phyloP scores from a whole-genome alignment of 805 yeast species.

The Candida hungchunana region DNA sequence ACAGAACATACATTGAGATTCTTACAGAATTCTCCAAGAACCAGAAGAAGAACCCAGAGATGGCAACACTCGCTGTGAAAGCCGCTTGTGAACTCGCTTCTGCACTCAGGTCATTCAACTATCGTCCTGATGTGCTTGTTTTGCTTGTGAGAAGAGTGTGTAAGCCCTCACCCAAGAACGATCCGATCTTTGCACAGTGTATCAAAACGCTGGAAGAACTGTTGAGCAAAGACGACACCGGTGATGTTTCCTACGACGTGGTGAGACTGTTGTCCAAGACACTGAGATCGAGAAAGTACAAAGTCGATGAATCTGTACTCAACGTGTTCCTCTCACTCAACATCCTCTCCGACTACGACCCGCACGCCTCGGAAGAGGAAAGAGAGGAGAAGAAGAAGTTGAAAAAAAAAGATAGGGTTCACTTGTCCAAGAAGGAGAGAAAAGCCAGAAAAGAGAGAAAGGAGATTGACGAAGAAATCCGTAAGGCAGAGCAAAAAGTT shows the following conservation, averaged over 20 bases:
- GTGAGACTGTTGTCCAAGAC: conserved; percentile 66
- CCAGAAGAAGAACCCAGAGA: conserved; percentile 32
- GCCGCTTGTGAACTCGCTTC: conserved; percentile 77
- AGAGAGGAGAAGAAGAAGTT: conserved; percentile 44
- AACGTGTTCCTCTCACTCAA: conserved; percentile 67
- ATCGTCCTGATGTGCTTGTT: conserved; percentile 66
- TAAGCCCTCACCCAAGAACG: conserved; percentile 44
- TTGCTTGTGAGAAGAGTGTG: conserved; percentile 65
- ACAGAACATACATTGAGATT: conserved; percentile 59
- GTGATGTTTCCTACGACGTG: conserved; percentile 74
- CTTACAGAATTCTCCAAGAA: conserved; percentile 41
- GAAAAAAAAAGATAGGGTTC: conserved; percentile 84
- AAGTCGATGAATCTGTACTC: conserved; percentile 79
- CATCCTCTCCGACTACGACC: conserved; percentile 67
- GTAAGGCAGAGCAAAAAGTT: conserved; percentile 80
- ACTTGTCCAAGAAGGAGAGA: conserved; percentile 84
- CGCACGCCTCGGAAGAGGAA: conserved; percentile 48
- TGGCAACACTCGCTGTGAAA: conserved; percentile 58
- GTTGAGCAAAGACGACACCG: conserved; percentile 76
- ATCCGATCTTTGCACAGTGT: conserved; percentile 51
- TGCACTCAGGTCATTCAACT: conserved; percentile 75
- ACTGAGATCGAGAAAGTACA: conserved; percentile 65
- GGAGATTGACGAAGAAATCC: conserved; percentile 84
- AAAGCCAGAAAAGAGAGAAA: conserved; percentile 84
- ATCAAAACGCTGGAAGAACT: conserved; percentile 63